Evolutionary conservation across 169 alveolate genomes (phyloP).

Genomic region (Plasmodium gaboni): DNA sequence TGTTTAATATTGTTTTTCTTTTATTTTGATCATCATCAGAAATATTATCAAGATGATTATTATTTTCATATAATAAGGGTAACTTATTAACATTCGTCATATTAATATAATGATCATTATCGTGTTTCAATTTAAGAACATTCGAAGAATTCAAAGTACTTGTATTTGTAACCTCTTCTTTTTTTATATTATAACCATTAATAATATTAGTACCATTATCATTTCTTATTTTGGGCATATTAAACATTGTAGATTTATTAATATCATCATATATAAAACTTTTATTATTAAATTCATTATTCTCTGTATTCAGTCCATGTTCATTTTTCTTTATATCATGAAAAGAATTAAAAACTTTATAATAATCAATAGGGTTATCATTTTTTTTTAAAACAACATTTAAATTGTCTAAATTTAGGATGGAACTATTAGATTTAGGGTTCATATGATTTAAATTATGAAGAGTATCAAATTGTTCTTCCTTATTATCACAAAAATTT

Average conservation of each 20-base stretch:
- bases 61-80: no score
- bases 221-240: neutral
- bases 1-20: no score
- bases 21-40: no score
- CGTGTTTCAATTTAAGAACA: no score
- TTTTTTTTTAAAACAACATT: constrained; percentile 6
- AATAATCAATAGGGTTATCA: constrained; percentile 1
- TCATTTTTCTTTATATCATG: neutral
- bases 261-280: no score
- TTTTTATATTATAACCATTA: neutral
- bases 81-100: no score
- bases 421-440: neutral
- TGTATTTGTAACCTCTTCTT: neutral
- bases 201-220: neutral
- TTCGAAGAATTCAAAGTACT: no score
- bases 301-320: no score
- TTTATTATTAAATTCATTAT: no score
- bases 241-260: no score
- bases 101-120: no score
- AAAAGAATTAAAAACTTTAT: neutral
- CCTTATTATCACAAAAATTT: neutral
- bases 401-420: constrained; percentile 4
- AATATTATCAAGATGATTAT: no score
- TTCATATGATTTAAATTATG: neutral
- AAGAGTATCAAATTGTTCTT: neutral